Evolutionary conservation across 2,329 filamentous ascomycete genomes (phyloP).

Genomic region (Didymella segeticola): DNA sequence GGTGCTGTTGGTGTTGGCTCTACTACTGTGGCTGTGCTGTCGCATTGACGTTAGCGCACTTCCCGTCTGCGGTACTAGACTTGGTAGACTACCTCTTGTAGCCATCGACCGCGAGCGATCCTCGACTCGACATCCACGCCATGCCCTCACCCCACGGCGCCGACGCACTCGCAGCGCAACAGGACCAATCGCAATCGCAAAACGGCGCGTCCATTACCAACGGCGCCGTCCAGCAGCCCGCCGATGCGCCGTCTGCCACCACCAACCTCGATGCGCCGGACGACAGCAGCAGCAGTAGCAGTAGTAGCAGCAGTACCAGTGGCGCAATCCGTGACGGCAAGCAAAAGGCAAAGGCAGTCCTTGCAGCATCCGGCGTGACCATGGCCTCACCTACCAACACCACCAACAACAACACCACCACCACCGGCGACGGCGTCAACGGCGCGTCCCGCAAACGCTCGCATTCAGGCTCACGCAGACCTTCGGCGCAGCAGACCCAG

Average conservation of each 20-base stretch:
- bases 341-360: constrained; percentile 65
- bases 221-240: constrained; percentile 45
- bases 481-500: constrained; percentile 48
- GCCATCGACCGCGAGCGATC: too few species aligned
- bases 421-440: constrained; percentile 52
- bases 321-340: constrained; percentile 65
- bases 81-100: too few species aligned
- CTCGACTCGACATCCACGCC: constrained; percentile 22
- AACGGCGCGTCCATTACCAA: constrained; percentile 41
- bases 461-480: constrained; percentile 63
- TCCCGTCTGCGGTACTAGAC: too few species aligned
- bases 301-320: too few species aligned
- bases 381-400: constrained; percentile 45
- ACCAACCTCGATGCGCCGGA: constrained; percentile 35
- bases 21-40: too few species aligned
- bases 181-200: constrained; percentile 32
- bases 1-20: too few species aligned
- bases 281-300: too few species aligned
- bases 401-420: constrained; percentile 57
- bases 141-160: constrained; percentile 47
- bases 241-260: constrained; percentile 34
- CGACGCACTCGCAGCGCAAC: constrained; percentile 30
- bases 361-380: constrained; percentile 59
- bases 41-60: too few species aligned
- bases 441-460: constrained; percentile 65